Evolutionary conservation across 352 stramenopile genomes (phyloP).

Genomic region (Globisporangium apiculatum): DNA sequence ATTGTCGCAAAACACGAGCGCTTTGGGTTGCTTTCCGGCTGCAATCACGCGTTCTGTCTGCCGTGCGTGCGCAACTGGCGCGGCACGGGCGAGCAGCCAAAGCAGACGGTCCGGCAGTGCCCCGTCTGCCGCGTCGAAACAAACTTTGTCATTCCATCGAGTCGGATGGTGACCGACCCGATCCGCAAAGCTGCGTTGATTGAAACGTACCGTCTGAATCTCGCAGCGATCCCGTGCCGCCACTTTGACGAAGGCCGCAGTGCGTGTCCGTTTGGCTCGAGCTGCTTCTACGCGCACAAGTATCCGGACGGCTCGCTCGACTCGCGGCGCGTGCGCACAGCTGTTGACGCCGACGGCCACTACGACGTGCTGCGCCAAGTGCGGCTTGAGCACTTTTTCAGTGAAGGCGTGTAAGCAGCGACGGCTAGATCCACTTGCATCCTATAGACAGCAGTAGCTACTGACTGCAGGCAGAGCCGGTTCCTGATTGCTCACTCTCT

Average conservation of each 20-base stretch:
- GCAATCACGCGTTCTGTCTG: slow-evolving; percentile 78
- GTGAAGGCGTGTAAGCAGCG: slow-evolving; percentile 13
- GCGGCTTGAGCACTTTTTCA: slow-evolving; percentile 63
- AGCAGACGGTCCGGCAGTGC: slow-evolving; percentile 74
- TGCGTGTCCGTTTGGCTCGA: slow-evolving; percentile 80
- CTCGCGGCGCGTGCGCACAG: slow-evolving; percentile 57
- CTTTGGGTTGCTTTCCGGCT: slow-evolving; percentile 78
- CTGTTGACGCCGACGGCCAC: slow-evolving; percentile 60
- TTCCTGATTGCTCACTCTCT: background rate
- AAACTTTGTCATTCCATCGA: slow-evolving; percentile 80
- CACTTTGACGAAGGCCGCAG: slow-evolving; percentile 80
- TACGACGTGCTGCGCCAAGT: slow-evolving; percentile 72
- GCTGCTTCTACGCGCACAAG: slow-evolving; percentile 83
- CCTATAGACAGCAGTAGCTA: background rate
- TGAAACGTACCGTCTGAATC: slow-evolving; percentile 61
- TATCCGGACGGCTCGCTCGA: slow-evolving; percentile 58
- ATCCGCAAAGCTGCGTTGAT: slow-evolving; percentile 66
- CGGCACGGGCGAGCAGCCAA: slow-evolving; percentile 50
- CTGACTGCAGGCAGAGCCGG: background rate
- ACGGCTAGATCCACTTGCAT: background rate
- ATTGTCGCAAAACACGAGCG: slow-evolving; percentile 66
- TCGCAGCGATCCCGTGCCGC: slow-evolving; percentile 70
- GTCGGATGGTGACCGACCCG: slow-evolving; percentile 62
- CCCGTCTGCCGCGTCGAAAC: slow-evolving; percentile 74
- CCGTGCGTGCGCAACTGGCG: slow-evolving; percentile 79